Base-by-base conservation (phyloP, 768 basidiomycete species). In the Collybiopsis luxurians region DNA sequence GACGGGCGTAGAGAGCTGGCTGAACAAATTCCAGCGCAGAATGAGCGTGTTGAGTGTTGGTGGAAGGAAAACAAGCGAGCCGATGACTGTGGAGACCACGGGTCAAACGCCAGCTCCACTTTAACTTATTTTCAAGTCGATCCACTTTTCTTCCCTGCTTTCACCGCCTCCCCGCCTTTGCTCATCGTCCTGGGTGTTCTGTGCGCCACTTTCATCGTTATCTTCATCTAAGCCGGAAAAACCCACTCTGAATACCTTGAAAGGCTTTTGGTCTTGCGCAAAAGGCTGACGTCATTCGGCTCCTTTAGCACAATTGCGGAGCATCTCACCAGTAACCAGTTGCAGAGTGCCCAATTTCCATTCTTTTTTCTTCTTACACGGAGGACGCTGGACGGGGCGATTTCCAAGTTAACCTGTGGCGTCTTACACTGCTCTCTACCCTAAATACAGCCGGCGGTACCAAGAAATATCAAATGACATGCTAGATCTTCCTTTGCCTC, bases 71-170 rank as follows among this genome's bases (percentile, higher is more conserved):
- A 27, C n/a, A 47, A 39, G 26, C 34, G 54, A 47, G 34, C 27
- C 45, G 45, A 55, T 17, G 30, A 46, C 31, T 55, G 44, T 46
- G 45, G 45, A 55, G 54, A 44, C 53, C 34, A 47, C 54, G 44
- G 54, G 27, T 55, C 54, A 46, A 54, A 46, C 21, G 11, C 27
- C n/a, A 36, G 54, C 54, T 55, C 54, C 54, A 55, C 54, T 26
- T 53, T 24, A 39, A 28, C 24, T 19, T 19, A 15, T 40, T 44
- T 55, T 55, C 51, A 39, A 39, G 21, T 49, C 40, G 38, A 24
- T n/a, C n/a, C n/a, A n/a, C 40, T 53, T 31, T 44, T 44, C 21
- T 38, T 27, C 28, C 4, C 40, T 26, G 43, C 24, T 40, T 24
- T 45, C n/a, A 2, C 17, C 2, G n/a, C n/a, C n/a, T n/a, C 19